Conservation (phyloP, 768 basidiomycete genomes). For the Ramaria rubella region DNA sequence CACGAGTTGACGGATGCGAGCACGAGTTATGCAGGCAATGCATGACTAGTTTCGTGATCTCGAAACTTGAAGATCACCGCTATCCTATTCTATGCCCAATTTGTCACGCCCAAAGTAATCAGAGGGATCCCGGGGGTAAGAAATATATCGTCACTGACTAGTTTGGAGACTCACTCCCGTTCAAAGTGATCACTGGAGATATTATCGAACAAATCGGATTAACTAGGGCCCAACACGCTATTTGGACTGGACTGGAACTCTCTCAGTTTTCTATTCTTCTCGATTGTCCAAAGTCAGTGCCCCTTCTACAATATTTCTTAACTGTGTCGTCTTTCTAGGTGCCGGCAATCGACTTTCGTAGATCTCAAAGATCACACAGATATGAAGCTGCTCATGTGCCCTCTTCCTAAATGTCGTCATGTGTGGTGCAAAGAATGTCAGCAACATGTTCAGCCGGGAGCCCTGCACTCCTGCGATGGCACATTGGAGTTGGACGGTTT, state of each 20-base stretch:
- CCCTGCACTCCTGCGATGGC: constrained; percentile 53
- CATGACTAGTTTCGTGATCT: constrained; percentile 34
- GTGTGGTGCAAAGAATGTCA: constrained; percentile 60
- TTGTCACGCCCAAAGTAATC: constrained; percentile 33
- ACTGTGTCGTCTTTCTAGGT: constrained; percentile 31
- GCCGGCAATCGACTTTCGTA: constrained; percentile 41
- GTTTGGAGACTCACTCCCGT: background rate
- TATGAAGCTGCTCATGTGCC: constrained; percentile 40
- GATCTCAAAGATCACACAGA: constrained; percentile 42
- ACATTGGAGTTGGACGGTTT: constrained; percentile 45
- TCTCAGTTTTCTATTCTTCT: constrained; percentile 36
- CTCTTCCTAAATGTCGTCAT: constrained; percentile 39
- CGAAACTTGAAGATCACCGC: constrained; percentile 44
- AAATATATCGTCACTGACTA: background rate
- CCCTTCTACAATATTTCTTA: background rate
- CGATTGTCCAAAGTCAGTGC: constrained; percentile 44
- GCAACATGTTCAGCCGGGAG: constrained; percentile 34
- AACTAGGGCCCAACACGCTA: constrained; percentile 32
- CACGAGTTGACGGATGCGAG: constrained; percentile 37
- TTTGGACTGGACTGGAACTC: constrained; percentile 43
- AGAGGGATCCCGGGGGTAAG: constrained; percentile 29
- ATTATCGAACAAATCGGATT: constrained; percentile 43
- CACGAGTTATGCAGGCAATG: constrained; percentile 54
- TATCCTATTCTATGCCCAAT: constrained; percentile 59
- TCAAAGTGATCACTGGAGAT: constrained; percentile 33